Conservation (phyloP, 1,139 yeast species). For the Sugiyamaella novakii region DNA sequence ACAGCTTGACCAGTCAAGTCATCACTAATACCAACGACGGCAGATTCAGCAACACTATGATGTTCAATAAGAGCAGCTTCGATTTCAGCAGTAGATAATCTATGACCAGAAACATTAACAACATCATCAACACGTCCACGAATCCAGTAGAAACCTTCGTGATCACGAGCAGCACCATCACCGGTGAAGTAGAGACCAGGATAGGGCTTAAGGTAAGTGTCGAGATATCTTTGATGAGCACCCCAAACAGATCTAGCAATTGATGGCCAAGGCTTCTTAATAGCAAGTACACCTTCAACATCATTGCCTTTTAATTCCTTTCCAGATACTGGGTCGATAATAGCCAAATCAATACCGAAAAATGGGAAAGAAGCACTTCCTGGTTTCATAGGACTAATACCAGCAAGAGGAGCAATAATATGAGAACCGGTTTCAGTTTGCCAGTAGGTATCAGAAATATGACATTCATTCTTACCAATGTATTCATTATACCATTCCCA, state of each 20-base stretch:
- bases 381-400: conserved; percentile 93
- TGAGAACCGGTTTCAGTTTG: conserved; percentile 98
- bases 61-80: conserved; percentile 89
- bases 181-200: conserved; percentile 98
- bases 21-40: conserved; percentile 92
- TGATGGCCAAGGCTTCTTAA: conserved; percentile 92
- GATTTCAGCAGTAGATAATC: conserved; percentile 95
- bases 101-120: conserved; percentile 96
- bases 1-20: conserved; percentile 98
- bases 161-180: conserved; percentile 98
- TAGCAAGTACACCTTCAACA: conserved; percentile 94
- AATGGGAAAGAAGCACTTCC: conserved; percentile 97
- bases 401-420: conserved; percentile 93
- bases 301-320: conserved; percentile 82
- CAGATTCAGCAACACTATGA: conserved; percentile 82
- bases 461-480: conserved; percentile 86
- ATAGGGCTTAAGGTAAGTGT: conserved; percentile 92
- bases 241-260: conserved; percentile 97
- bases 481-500: conserved; percentile 98
- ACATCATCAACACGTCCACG: conserved; percentile 99
- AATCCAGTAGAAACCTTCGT: conserved; percentile 97
- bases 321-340: conserved; percentile 92
- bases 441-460: conserved; percentile 95
- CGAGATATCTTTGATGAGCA: conserved; percentile 86
- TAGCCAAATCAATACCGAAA: conserved; percentile 88